Evolutionary conservation across 768 basidiomycete genomes (phyloP).

Genomic region (Trametes villosa): DNA sequence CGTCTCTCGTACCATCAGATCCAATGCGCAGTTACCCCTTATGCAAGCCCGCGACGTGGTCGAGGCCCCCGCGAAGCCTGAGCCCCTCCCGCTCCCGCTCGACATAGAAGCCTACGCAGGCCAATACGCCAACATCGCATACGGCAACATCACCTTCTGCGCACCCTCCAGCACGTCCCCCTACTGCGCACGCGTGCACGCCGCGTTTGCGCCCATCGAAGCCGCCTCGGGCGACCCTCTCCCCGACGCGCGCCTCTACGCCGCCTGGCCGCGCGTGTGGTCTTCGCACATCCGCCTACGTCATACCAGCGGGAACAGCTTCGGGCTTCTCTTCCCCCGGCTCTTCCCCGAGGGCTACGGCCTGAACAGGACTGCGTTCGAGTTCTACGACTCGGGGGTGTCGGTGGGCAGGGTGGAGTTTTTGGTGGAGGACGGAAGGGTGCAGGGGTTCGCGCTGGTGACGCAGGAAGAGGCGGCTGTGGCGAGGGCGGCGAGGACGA

Average conservation of each 20-base stretch:
- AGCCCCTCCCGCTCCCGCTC: no score
- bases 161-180: conserved; percentile 14
- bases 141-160: conserved; percentile 30
- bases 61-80: neutral
- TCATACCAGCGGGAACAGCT: conserved; percentile 29
- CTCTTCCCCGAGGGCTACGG: conserved; percentile 45
- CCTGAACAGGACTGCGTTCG: conserved; percentile 14
- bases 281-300: conserved; percentile 39
- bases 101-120: conserved; percentile 21
- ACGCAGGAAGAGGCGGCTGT: conserved; percentile 16
- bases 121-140: conserved; percentile 24
- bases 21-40: neutral
- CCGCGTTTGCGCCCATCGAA: conserved; percentile 14
- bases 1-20: neutral
- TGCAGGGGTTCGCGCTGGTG: conserved; percentile 22
- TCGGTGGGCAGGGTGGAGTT: conserved; percentile 14
- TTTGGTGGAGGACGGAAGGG: conserved; percentile 5
- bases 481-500: conserved; percentile 2
- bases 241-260: conserved; percentile 5
- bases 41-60: neutral
- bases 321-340: conserved; percentile 27
- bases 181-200: conserved; percentile 19
- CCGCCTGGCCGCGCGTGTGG: conserved; percentile 29
- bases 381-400: conserved; percentile 4
- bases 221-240: neutral